Percentiles rank a stretch among this genome's conserved stretches.
Evolutionary conservation across 306 rosid genomes (phyloP).

Genomic region (Cicer bijugum): DNA sequence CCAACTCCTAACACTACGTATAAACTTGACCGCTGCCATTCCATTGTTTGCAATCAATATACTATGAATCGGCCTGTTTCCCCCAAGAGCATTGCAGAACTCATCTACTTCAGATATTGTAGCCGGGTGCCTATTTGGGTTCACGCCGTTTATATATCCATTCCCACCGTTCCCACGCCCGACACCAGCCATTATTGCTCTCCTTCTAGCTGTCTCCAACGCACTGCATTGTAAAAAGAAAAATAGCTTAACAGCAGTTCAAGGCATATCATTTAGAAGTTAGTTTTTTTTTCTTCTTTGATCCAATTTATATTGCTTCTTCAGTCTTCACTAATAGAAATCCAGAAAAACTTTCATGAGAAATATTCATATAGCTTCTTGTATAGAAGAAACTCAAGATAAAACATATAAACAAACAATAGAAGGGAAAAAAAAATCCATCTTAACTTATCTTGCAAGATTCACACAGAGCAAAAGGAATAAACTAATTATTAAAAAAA

Average conservation of each 20-base stretch:
- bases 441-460: constrained; percentile 30
- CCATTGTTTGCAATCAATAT: constrained; percentile 97
- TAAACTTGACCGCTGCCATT: constrained; percentile 99
- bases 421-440: constrained; percentile 13
- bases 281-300: background rate
- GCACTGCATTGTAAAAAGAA: constrained; percentile 51
- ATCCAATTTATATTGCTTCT: constrained; percentile 26
- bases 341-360: constrained; percentile 6
- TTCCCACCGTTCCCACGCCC: constrained; percentile 73
- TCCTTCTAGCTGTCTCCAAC: constrained; percentile 59
- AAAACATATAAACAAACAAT: constrained; percentile 30
- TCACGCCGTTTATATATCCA: constrained; percentile 61
- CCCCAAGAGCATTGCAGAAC: constrained; percentile 86
- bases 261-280: constrained; percentile 20
- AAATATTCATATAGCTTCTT: constrained; percentile 36
- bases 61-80: constrained; percentile 92
- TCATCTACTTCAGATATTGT: constrained; percentile 72
- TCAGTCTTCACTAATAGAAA: constrained; percentile 32
- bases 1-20: constrained; percentile 95
- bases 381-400: constrained; percentile 41
- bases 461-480: constrained; percentile 10
- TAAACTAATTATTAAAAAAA: background rate
- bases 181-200: constrained; percentile 50
- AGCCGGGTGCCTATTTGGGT: constrained; percentile 67
- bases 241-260: constrained; percentile 37